phyloP scores from a whole-genome alignment of 805 yeast species.

The Brettanomyces naardenensis region DNA sequence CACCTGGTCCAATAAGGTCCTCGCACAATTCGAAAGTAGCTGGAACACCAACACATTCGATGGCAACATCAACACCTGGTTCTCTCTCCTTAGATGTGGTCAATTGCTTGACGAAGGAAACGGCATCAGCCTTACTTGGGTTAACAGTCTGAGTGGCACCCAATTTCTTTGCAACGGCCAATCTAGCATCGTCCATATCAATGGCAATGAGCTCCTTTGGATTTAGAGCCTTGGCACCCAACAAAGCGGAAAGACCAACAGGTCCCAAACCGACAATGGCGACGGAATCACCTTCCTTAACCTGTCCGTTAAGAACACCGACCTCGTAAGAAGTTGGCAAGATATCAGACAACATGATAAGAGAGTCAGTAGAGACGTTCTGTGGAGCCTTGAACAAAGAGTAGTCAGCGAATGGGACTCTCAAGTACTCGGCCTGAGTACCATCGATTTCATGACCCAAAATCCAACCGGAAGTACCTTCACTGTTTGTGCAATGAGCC shows the following conservation, averaged over 20 bases:
- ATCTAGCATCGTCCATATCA: slow-evolving; percentile 52
- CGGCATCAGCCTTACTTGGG: slow-evolving; percentile 36
- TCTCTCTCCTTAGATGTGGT: slow-evolving; percentile 22
- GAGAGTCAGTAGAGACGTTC: slow-evolving; percentile 32
- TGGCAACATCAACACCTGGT: slow-evolving; percentile 55
- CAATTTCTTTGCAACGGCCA: slow-evolving; percentile 46
- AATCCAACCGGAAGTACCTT: slow-evolving; percentile 39
- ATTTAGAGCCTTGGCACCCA: slow-evolving; percentile 44
- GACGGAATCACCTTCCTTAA: slow-evolving; percentile 47
- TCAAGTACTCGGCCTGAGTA: slow-evolving; percentile 55
- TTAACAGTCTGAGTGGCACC: slow-evolving; percentile 56
- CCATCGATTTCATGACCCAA: slow-evolving; percentile 56
- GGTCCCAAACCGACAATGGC: slow-evolving; percentile 66
- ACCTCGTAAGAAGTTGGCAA: slow-evolving; percentile 63
- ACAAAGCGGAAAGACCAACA: slow-evolving; percentile 56
- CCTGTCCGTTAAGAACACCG: slow-evolving; percentile 50
- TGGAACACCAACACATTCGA: slow-evolving; percentile 60
- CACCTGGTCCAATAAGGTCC: slow-evolving; percentile 47
- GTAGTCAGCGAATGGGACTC: slow-evolving; percentile 43
- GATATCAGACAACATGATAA: slow-evolving; percentile 56
- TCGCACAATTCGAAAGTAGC: slow-evolving; percentile 53
- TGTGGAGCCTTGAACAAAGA: slow-evolving; percentile 29
- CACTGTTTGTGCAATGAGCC: slow-evolving; percentile 44
- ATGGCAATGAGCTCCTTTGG: slow-evolving; percentile 51
- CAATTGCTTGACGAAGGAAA: slow-evolving; percentile 28